A percentile compares a stretch with the other conserved stretches of the same genome.
These are phyloP conservation scores for Xylaria palmicola DNA, from an alignment of 495 filamentous ascomycete species.

Conservation along the genomic window DNA sequence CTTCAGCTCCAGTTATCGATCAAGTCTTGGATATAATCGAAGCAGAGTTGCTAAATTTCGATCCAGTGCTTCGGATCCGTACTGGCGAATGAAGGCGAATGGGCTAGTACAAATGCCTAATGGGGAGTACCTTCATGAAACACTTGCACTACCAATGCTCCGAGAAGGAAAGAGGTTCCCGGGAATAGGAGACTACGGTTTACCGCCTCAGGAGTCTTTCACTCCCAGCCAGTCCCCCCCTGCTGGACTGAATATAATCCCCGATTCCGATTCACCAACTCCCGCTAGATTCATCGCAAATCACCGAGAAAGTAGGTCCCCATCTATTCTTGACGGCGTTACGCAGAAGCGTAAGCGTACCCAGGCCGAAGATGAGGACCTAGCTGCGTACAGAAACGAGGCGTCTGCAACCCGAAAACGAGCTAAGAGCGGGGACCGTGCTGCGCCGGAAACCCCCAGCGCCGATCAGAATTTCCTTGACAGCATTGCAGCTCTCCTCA, in stretches of 20 bases:
- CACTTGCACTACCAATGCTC: constrained; percentile 34
- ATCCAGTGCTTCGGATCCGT: constrained; percentile 26
- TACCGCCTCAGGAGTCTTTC: constrained; percentile 18
- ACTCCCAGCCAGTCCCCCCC: constrained; percentile 21
- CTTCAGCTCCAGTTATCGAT: constrained; percentile 33
- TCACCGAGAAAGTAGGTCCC: constrained; percentile 12
- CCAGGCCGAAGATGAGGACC: constrained; percentile 17
- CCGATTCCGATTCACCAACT: background rate
- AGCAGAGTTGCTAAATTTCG: constrained; percentile 26
- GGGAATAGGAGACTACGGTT: constrained; percentile 27
- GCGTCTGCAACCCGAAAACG: constrained; percentile 19
- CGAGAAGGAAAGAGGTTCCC: constrained; percentile 27
- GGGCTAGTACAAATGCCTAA: constrained; percentile 45
- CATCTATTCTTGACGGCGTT: constrained; percentile 5
- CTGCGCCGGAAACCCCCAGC: background rate
- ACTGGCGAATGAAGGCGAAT: constrained; percentile 42
- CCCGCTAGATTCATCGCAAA: background rate
- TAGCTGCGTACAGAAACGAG: constrained; percentile 12
- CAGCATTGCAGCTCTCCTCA: constrained; percentile 24
- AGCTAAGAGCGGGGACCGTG: constrained; percentile 18
- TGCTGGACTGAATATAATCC: background rate
- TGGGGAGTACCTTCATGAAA: constrained; percentile 43
- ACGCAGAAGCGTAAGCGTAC: constrained; percentile 26
- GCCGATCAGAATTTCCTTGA: constrained; percentile 21
- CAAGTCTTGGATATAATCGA: constrained; percentile 26